phyloP scores from a whole-genome alignment of 768 basidiomycete species.

The Leccinum barrowsii region DNA sequence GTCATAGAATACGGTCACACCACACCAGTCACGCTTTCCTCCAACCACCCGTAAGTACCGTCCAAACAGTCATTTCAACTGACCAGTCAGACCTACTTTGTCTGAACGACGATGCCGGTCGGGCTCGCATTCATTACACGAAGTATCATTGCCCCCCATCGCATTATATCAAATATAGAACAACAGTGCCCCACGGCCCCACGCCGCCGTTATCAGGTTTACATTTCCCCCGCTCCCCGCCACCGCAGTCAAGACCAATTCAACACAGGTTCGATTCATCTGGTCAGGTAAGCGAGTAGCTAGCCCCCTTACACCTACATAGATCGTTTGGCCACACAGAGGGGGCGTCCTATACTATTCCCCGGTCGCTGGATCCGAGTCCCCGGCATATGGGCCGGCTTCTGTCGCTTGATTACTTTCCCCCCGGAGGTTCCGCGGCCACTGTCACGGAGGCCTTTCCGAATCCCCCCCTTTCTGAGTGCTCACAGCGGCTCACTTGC shows the following conservation, averaged over 20 bases:
- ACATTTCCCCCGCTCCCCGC: not conserved
- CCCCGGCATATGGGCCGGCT: not conserved
- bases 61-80: not conserved
- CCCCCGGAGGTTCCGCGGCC: not conserved
- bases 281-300: not conserved
- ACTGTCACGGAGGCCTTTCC: not conserved
- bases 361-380: not conserved
- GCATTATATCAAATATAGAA: not conserved
- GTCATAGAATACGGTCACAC: not conserved
- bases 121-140: not conserved
- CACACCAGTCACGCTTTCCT: not conserved
- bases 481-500: conserved; percentile 3
- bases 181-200: not conserved
- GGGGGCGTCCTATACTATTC: not conserved
- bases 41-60: not conserved
- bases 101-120: not conserved
- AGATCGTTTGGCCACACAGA: not conserved
- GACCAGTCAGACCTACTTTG: not conserved
- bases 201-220: not conserved
- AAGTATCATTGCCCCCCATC: not conserved
- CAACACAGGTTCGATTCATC: not conserved
- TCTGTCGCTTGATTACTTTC: not conserved
- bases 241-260: conserved; percentile 1
- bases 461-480: not conserved
- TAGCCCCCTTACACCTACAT: not conserved